Base-by-base conservation (phyloP, 176 grass and related monocot genomes). In the Phyllostachys edulis region DNA sequence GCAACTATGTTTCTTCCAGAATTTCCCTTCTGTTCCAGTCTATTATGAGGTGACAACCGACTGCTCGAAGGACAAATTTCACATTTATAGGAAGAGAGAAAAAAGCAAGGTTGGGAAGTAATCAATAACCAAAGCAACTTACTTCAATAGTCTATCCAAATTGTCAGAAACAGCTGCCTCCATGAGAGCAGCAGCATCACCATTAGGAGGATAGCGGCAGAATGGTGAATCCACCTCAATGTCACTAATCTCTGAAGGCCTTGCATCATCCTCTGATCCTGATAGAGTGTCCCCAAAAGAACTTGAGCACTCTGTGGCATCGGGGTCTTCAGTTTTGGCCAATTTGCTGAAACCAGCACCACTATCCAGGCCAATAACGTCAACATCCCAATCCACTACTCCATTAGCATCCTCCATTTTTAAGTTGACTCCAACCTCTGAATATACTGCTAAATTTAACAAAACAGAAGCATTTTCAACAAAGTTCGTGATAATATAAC, bases 261-360 rank as follows among this genome's bases (percentile, higher is more conserved):
- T 95, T 82, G 82, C 79, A 59, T 92, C 91, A 68, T 87, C 83
- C 47, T 89, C 91, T 16, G 91, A 95, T 16, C 89, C 96, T 0
- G 95, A 94, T 27, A 91, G 71, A 5, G 93, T 95, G 78, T 95
- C 91, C 68, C 91, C 96, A 46, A 98, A 98, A 21, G 96, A 98
- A 83, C 96, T 98, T 49, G 96, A 95, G 77, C 82, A 93, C 59
- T 95, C 96, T 0, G 96, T 95, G 55, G 85, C 91, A 77, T 98
- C 85, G 2, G 69, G 85, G 38, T 98, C 91, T 61, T 95, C 87
- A 51, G 63, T 79, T 56, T 82, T 51, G n/a, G 68, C n/a, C 60
- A 86, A 41, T 64, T 82, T 77, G 78, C 47, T 72, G 66, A 67
- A 86, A 49, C 39, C 83, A 44, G 42, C 62, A 39, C 57, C 73